Percentiles rank a stretch among this genome's conserved stretches.
phyloP scores from a whole-genome alignment of 2,329 filamentous ascomycete species.

The Alternaria infectoria region DNA sequence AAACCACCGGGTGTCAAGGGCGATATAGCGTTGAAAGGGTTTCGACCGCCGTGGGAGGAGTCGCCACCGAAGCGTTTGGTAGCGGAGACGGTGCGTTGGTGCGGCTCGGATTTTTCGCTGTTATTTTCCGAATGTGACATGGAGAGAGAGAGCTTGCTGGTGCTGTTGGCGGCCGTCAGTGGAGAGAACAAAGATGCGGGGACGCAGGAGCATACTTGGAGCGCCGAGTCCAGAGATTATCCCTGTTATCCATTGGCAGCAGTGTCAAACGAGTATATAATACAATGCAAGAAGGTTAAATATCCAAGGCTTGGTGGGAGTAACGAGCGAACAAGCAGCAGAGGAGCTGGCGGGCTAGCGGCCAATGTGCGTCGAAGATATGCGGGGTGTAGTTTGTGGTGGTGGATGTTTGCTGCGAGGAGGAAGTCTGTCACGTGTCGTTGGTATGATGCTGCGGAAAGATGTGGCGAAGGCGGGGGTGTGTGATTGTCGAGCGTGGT shows the following conservation, averaged over 20 bases:
- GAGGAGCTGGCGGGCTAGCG: slow-evolving; percentile 31
- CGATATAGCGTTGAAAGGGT: slow-evolving; percentile 79
- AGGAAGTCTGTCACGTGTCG: slow-evolving; percentile 5
- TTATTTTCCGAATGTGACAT: slow-evolving; percentile 66
- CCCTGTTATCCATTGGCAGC: slow-evolving; percentile 51
- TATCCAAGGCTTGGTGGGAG: slow-evolving; percentile 41
- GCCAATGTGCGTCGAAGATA: slow-evolving; percentile 17
- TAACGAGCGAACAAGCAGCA: slow-evolving; percentile 46
- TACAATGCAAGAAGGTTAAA: slow-evolving; percentile 11
- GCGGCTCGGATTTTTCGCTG: slow-evolving; percentile 59
- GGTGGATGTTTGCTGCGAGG: slow-evolving; percentile 10
- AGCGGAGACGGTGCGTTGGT: slow-evolving; percentile 68
- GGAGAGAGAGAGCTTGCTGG: slow-evolving; percentile 88
- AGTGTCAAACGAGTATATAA: slow-evolving; percentile 13
- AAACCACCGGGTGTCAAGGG: slow-evolving; percentile 70
- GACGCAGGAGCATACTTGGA: slow-evolving; percentile 69
- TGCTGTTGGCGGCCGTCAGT: slow-evolving; percentile 59
- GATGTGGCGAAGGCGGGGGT: slow-evolving; percentile 6
- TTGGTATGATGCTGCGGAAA: slow-evolving; percentile 5
- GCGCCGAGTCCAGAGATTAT: slow-evolving; percentile 76
- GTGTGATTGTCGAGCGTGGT: slow-evolving; percentile 15
- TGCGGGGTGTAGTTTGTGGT: slow-evolving; percentile 10
- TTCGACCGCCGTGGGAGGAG: slow-evolving; percentile 76
- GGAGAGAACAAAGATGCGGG: slow-evolving; percentile 19
- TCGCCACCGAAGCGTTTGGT: slow-evolving; percentile 78